Evolutionary conservation across 768 basidiomycete species (phyloP).

Genomic region (Lactifluus subvellereus): DNA sequence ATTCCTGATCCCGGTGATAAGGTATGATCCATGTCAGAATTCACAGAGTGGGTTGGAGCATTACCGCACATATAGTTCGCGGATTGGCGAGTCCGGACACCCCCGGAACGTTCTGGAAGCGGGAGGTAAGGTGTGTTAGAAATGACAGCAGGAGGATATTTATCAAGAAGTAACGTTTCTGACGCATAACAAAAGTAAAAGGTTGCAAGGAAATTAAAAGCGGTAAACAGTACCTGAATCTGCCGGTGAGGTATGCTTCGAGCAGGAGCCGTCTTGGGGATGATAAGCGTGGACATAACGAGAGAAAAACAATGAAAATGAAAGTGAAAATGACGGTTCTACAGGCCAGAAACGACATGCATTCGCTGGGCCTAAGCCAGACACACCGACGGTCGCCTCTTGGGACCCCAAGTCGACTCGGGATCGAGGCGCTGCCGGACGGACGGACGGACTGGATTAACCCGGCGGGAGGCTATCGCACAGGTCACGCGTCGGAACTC

Average conservation of each 20-base stretch:
- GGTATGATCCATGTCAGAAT: conserved; percentile 1
- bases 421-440: no score
- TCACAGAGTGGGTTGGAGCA: neutral
- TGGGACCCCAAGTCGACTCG: neutral
- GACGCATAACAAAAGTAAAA: neutral
- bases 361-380: neutral
- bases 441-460: neutral
- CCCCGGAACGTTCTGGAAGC: conserved; percentile 20
- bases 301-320: neutral
- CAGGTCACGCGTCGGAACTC: neutral
- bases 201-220: neutral
- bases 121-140: neutral
- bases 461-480: neutral
- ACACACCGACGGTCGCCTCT: neutral
- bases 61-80: conserved; percentile 7
- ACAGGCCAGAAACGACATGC: conserved; percentile 8
- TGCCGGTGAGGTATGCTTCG: neutral
- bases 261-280: conserved; percentile 4
- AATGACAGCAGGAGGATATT: neutral
- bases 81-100: neutral
- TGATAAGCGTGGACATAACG: neutral
- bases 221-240: conserved; percentile 12
- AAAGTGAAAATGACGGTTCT: neutral
- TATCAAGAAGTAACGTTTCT: neutral
- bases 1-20: neutral